phyloP scores from a whole-genome alignment of 75 land plant genomes.

The Selaginella moellendorffii region DNA sequence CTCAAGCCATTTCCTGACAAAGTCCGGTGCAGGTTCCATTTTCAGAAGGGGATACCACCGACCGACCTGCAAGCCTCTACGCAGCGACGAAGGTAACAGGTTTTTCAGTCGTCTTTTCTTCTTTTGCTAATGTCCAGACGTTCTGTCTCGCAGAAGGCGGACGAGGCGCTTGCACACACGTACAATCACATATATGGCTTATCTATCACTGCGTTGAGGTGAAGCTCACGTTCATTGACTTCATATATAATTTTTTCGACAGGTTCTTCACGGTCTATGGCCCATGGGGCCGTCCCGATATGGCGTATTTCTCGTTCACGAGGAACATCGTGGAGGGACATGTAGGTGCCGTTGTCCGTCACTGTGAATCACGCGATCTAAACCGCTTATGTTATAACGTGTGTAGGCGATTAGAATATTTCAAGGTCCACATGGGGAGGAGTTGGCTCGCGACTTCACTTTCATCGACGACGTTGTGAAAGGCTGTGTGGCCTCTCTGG shows the following conservation, averaged over 20 bases:
- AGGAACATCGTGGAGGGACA: conserved; percentile 41
- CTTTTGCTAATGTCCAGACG: neutral
- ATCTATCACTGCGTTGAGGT: conserved; percentile 37
- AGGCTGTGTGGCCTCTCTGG: conserved; percentile 16
- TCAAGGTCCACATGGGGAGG: conserved; percentile 15
- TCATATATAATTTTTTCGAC: neutral
- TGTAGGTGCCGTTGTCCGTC: too few species aligned
- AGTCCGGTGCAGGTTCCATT: conserved; percentile 17
- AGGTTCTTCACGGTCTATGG: conserved; percentile 52
- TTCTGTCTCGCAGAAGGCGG: conserved; percentile 17
- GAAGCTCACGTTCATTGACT: neutral
- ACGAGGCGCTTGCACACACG: conserved; percentile 25
- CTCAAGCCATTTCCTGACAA: too few species aligned
- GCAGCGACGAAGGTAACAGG: conserved; percentile 24
- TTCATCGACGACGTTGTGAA: conserved; percentile 17
- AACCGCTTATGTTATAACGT: too few species aligned
- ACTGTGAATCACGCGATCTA: too few species aligned
- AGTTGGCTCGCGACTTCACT: conserved; percentile 12
- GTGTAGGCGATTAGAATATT: conserved; percentile 7
- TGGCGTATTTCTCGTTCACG: conserved; percentile 58
- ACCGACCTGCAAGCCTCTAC: conserved; percentile 19
- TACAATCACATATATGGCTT: conserved; percentile 34
- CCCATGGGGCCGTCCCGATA: conserved; percentile 56
- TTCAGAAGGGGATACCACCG: conserved; percentile 16
- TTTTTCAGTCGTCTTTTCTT: neutral